Conservation (phyloP, 73 alveolate genomes). For the Paramecium biaurelia region DNA sequence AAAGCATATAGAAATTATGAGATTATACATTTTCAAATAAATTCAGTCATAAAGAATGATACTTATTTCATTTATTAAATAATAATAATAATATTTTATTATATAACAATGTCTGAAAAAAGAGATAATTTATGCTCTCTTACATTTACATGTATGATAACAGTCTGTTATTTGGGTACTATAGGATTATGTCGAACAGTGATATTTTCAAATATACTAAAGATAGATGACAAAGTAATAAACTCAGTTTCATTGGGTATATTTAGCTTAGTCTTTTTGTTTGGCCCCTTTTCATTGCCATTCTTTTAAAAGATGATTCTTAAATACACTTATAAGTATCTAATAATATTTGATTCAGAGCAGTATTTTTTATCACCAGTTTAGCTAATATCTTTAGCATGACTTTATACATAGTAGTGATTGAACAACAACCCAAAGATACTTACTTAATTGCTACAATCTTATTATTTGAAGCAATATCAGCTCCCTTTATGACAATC, state of each 20-base stretch:
- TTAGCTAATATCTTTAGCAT: background rate
- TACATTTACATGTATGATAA: background rate
- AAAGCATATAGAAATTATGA: background rate
- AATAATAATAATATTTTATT: background rate
- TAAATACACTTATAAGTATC: background rate
- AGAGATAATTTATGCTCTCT: background rate
- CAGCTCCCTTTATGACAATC: constrained; percentile 27
- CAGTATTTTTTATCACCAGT: constrained; percentile 5
- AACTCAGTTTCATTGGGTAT: background rate
- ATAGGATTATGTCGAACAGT: background rate
- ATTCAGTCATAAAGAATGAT: background rate
- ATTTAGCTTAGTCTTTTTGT: background rate
- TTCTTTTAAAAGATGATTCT: background rate
- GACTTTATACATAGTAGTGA: background rate
- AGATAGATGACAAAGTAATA: background rate
- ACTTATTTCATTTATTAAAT: background rate
- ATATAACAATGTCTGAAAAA: background rate
- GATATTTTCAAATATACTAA: background rate
- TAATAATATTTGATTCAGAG: background rate
- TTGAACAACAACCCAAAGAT: background rate
- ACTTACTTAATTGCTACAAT: background rate
- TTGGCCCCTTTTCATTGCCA: background rate
- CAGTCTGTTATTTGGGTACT: background rate
- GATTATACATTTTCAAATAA: background rate
- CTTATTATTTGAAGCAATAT: background rate